These are phyloP conservation scores for Neostapfia colusana DNA, from an alignment of 176 grass and related monocot genomes.

Conservation along the genomic window DNA sequence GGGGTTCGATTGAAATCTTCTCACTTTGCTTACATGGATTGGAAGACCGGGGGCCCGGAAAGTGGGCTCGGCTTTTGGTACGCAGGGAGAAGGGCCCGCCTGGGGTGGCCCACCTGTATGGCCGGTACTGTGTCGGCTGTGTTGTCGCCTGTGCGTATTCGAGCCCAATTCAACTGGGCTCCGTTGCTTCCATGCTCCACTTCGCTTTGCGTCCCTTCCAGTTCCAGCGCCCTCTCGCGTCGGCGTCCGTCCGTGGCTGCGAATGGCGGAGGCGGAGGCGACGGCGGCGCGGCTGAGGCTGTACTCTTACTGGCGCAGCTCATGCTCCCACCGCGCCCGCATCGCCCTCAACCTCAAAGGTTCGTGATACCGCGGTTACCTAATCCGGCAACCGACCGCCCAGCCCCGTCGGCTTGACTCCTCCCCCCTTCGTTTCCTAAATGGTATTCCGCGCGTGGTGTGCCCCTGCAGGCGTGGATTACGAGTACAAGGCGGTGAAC, in stretches of 20 bases:
- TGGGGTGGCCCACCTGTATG: constrained; percentile 23
- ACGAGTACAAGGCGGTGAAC: constrained; percentile 59
- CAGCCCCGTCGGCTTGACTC: neutral
- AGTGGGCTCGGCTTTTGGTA: constrained; percentile 24
- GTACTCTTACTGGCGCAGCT: constrained; percentile 66
- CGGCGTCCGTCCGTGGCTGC: neutral
- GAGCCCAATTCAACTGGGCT: neutral
- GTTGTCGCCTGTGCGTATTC: neutral
- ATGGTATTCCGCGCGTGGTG: neutral
- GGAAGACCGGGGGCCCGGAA: neutral
- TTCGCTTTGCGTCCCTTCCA: neutral
- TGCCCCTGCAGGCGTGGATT: constrained; percentile 27
- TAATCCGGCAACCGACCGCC: neutral
- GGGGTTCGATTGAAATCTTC: neutral
- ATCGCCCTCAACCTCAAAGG: constrained; percentile 78
- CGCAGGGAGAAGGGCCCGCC: neutral
- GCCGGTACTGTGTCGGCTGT: neutral
- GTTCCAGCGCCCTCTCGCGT: neutral
- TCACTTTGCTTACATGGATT: neutral
- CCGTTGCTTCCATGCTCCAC: constrained; percentile 21
- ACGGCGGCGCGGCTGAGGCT: constrained; percentile 12
- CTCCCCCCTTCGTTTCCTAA: neutral
- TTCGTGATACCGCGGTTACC: neutral
- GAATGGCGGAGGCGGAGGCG: constrained; percentile 21
- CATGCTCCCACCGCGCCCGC: constrained; percentile 60